Percentiles rank a stretch among this genome's conserved stretches.
Conservation (phyloP, 805 yeast genomes). For the Yarrowia sp. region DNA sequence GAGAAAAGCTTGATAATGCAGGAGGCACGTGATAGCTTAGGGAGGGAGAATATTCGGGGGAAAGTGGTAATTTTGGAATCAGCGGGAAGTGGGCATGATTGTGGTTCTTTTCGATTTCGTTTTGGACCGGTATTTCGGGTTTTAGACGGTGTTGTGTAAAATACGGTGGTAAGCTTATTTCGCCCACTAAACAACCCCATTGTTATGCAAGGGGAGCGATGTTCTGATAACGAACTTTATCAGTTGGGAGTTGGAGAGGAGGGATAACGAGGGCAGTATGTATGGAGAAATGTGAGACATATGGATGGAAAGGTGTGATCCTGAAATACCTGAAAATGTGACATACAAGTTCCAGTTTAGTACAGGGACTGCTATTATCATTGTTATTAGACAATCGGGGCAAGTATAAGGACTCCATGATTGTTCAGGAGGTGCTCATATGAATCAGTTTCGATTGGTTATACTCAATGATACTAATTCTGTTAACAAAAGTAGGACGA, state of each 20-base stretch:
- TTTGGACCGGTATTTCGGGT: neutral
- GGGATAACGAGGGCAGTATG: too few species aligned
- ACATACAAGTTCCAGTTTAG: too few species aligned
- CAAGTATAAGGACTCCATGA: too few species aligned
- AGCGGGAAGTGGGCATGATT: neutral
- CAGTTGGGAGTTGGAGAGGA: neutral
- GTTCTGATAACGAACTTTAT: neutral
- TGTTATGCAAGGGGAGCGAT: neutral
- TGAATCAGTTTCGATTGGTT: too few species aligned
- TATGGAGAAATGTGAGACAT: neutral
- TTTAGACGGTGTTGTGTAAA: neutral
- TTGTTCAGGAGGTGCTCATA: too few species aligned
- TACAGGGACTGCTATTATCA: too few species aligned
- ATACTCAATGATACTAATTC: too few species aligned
- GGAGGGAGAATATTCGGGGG: neutral
- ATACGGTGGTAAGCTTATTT: neutral
- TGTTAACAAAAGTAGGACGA: too few species aligned
- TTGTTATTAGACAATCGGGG: too few species aligned
- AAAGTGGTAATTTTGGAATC: neutral
- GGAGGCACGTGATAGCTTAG: neutral
- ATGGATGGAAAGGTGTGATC: too few species aligned
- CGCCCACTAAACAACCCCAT: neutral
- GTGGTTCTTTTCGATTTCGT: neutral
- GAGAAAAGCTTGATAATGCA: conserved; percentile 4
- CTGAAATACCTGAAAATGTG: too few species aligned